A percentile compares a stretch with the other conserved stretches of the same genome.
phyloP scores from a whole-genome alignment of 371 early-diverging fungal species.

The Rhizoclosmatium hyalinum region DNA sequence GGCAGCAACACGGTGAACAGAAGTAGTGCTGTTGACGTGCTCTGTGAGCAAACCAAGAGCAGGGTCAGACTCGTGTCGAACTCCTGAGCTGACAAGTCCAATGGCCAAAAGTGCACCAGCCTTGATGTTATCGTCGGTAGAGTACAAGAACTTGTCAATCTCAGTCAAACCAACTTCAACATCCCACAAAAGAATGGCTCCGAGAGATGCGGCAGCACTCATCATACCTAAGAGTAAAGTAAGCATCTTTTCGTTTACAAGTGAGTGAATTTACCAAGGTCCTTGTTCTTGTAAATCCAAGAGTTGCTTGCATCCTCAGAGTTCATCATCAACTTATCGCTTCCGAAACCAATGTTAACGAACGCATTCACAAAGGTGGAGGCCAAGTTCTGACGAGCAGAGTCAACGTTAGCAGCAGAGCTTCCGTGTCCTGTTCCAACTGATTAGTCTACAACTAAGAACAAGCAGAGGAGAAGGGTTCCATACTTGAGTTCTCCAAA shows the following conservation, averaged over 20 bases:
- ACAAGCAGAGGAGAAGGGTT: background rate
- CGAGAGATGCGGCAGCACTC: constrained; percentile 94
- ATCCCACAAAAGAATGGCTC: constrained; percentile 92
- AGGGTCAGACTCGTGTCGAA: constrained; percentile 91
- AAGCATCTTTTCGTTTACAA: background rate
- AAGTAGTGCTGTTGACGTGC: constrained; percentile 69
- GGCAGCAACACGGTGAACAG: constrained; percentile 64
- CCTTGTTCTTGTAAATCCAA: constrained; percentile 98
- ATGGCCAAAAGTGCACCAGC: constrained; percentile 96
- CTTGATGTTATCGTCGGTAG: constrained; percentile 87
- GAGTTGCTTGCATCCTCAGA: constrained; percentile 72
- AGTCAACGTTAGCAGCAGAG: constrained; percentile 78
- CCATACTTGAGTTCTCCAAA: constrained; percentile 83
- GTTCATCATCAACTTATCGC: constrained; percentile 88
- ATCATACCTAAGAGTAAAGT: constrained; percentile 69
- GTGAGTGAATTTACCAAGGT: constrained; percentile 60
- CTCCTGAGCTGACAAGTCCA: constrained; percentile 89
- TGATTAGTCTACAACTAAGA: background rate
- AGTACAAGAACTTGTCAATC: constrained; percentile 93
- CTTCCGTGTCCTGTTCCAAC: constrained; percentile 55
- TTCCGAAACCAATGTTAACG: constrained; percentile 95
- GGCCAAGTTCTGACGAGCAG: constrained; percentile 93
- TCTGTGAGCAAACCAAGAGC: constrained; percentile 92
- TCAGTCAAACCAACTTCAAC: constrained; percentile 87
- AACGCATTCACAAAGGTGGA: constrained; percentile 98